Evolutionary conservation across 371 early-diverging fungal genomes (phyloP).

Genomic region (Mortierella sp.): DNA sequence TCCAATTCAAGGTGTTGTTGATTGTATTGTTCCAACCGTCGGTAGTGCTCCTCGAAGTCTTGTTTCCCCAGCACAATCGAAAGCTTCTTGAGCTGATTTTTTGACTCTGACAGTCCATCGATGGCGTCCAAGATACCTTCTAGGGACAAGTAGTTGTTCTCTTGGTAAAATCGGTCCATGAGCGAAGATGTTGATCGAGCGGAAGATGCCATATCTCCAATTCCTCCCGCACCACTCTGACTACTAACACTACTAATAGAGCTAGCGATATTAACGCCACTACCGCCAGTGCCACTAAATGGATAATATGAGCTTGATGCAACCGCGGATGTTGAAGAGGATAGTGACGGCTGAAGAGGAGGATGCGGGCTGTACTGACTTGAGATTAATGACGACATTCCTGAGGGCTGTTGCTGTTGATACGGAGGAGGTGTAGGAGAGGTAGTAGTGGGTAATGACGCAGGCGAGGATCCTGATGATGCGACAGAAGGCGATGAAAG

Average conservation of each 20-base stretch:
- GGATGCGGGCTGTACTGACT: constrained; percentile 7
- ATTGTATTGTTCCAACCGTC: constrained; percentile 38
- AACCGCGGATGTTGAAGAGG: constrained; percentile 1
- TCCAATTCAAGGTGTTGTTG: constrained; percentile 31
- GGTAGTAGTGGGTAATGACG: constrained; percentile 1
- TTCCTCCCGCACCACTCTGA: background rate
- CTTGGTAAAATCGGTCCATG: constrained; percentile 47
- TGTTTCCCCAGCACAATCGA: constrained; percentile 45
- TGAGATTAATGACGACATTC: constrained; percentile 11
- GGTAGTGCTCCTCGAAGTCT: constrained; percentile 48
- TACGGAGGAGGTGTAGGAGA: constrained; percentile 6
- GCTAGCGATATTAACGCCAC: background rate
- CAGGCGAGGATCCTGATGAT: constrained; percentile 1
- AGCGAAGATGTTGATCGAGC: constrained; percentile 37
- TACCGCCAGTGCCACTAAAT: background rate
- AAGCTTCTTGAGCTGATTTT: constrained; percentile 37
- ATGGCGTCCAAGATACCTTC: constrained; percentile 54
- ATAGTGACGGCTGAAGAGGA: constrained; percentile 2
- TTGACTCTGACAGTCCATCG: constrained; percentile 36
- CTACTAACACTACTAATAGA: constrained; percentile 16
- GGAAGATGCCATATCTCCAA: constrained; percentile 30
- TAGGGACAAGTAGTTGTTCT: constrained; percentile 44
- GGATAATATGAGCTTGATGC: background rate
- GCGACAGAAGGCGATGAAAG: constrained; percentile 11
- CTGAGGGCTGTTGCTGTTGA: background rate